Conservation (phyloP, 2,329 filamentous ascomycete species). For the Zymoseptoria crescenta region DNA sequence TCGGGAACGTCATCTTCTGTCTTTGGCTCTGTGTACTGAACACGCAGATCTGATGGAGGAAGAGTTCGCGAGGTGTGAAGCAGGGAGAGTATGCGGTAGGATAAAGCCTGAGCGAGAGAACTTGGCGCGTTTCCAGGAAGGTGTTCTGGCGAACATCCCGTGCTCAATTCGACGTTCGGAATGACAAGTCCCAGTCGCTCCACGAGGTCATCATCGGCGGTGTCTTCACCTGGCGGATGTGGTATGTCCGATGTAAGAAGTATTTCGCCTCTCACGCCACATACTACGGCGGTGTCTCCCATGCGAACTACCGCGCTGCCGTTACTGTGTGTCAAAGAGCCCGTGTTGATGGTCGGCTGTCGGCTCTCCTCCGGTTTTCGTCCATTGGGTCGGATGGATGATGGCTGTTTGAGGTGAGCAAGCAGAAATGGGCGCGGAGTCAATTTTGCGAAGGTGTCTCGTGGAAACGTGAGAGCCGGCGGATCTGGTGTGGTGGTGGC, state of each 20-base stretch:
- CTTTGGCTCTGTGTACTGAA: conserved; percentile 45
- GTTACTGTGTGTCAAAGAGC: conserved; percentile 79
- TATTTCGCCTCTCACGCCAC: conserved; percentile 81
- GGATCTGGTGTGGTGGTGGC: conserved; percentile 2
- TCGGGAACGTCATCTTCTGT: conserved; percentile 41
- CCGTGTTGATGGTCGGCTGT: conserved; percentile 66
- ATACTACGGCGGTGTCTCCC: conserved; percentile 91
- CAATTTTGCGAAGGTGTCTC: conserved; percentile 78
- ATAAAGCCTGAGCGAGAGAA: conserved; percentile 73
- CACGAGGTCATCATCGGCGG: conserved; percentile 26
- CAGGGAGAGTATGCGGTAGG: conserved; percentile 68
- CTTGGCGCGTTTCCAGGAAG: conserved; percentile 77
- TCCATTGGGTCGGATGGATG: conserved; percentile 70
- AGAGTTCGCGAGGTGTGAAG: conserved; percentile 65
- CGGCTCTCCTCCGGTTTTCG: conserved; percentile 64
- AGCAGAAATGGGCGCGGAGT: conserved; percentile 84
- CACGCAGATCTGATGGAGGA: conserved; percentile 59
- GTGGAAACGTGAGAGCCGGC: conserved; percentile 42
- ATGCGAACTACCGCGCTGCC: conserved; percentile 82
- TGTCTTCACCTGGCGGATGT: conserved; percentile 41
- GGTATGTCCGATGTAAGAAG: conserved; percentile 67
- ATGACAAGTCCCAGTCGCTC: conserved; percentile 64
- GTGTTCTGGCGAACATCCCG: conserved; percentile 79
- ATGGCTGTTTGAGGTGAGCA: conserved; percentile 66
- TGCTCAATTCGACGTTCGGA: conserved; percentile 87